Evolutionary conservation across 106 monocot genomes (phyloP), one percentile per base, ranked within the genome.

Genomic region (Acorus gramineus): DNA sequence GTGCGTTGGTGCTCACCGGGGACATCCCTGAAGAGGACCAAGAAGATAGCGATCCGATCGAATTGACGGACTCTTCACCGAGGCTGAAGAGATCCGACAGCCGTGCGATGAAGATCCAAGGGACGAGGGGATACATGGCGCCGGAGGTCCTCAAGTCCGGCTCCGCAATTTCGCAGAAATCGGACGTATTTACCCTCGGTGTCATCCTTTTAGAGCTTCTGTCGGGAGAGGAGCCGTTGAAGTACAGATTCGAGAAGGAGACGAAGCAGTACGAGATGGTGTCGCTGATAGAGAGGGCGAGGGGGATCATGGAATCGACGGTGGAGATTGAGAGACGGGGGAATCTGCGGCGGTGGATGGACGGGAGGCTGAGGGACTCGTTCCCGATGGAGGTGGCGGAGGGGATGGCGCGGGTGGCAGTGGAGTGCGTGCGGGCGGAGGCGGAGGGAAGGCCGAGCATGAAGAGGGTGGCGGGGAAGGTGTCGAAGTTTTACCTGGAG

Each of bases 111-210:
- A 71, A 68, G 65, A 85, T 92, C 43, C 68, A 81, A 44, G 87
- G 92, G 46, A 70, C 81, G 50, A 80, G 84, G 60, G 87, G 82
- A 3, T 87, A 92, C 79, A 83, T 89, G 49, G 85, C 93, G 12
- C 93, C 93, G 52, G 93, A 93, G 66, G 62, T 86, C 7, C 55
- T 84, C 47, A 49, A 66, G 4, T 84, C 84, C 5, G 79, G 69
- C 6, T 28, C 28, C 28, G 7, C 14, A 4, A 45, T 75, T 5
- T 82, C 92, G 4, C 74, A 52, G 66, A 77, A 66, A 10, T 87
- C 85, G 14, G 93, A 93, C 76, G 83, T 89, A 46, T 93, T 55
- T 69, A 79, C 85, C 12, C 78, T 83, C 72, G 93, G 92, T 4
- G 72, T 93, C 6, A 81, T 93, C 59, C 66, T 93, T 1, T 79